Evolutionary conservation across 2,329 filamentous ascomycete genomes (phyloP), one percentile per base, ranked within the genome.

Genomic region (Mollisiaceae sp.): DNA sequence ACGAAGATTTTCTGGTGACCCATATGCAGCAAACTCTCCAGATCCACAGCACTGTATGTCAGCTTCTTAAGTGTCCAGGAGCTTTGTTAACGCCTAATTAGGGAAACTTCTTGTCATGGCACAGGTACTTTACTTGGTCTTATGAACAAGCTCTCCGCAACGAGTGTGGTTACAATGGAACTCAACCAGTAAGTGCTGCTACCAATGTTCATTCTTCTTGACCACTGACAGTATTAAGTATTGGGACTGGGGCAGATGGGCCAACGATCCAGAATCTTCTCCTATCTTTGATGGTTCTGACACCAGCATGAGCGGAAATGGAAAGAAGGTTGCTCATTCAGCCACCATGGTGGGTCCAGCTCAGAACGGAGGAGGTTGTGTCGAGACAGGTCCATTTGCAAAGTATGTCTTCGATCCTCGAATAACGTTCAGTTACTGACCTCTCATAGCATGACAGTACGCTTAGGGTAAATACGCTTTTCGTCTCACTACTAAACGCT

Each of bases 201-300:
- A 27, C 3, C 24, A 22, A 11, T 22, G 14, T 52, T 27, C 9
- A 52, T 22, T 14, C 11, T 20, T 4, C 11, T 11, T 22, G 14
- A 22, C 11, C 27, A 32, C 47, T 52, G 47, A 52, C 47, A 52
- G n/a, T 41, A 11, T 35, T 67, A 77, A 79, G 67, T 68, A 69
- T 38, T 70, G 70, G 77, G 82, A 86, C 73, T 87, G 83, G 82
- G 79, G 80, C 4, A 78, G 79, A 60, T 82, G 82, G 74, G 78
- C 81, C 3, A 68, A 77, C 2, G 79, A 85, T 67, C 77, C 79
- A 1, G 70, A 75, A 66, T 79, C 79, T 57, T 85, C 83, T 0
- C 82, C 83, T n/a, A 73, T 86, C 59, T 86, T 88, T 69, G 83
- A 85, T 69, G 85, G 85, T 41, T 82, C 80, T 68, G 79, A 79